Base-by-base conservation (phyloP, 2,329 filamentous ascomycete genomes). In the Calonectria henricotiae region DNA sequence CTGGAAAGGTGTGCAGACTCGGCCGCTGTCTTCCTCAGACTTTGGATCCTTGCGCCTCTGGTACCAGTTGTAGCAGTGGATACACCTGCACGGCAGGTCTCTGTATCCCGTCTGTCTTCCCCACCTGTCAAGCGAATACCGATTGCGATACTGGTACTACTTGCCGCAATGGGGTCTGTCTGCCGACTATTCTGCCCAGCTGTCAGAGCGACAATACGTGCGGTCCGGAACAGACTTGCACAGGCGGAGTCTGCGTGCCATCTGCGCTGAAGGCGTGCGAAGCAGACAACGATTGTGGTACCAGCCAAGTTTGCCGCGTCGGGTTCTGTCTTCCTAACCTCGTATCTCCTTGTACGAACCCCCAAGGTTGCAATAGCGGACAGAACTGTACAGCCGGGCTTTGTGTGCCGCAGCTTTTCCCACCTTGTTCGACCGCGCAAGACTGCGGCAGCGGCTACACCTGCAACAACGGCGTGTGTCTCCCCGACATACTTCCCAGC, bases 311-410 rank as follows among this genome's bases (percentile, higher is more conserved):
- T 3, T 70, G 68, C 12, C 60, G 60, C 9, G 35, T 67, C 9
- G 64, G 64, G 2, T 39, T 46, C 11, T 70, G 68, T 20, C 49
- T 70, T 12, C 63, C 68, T 3, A 35, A 67, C 5, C 11, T 47
- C 15, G 4, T 63, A 2, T 44, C 46, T 5, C n/a, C 47, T 7
- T 70, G 63, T 27, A 30, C 46, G 6, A 63, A 11, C 23, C 12
- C 43, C 2, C 3, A 35, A 0, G 32, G 51, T 17, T 67, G 64
- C 7, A 49, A 17, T 5, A 35, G 20, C 3, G 51, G 60, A 3
- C 44, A 70, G 27, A 64, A 27, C 8, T 70, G 68, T 43, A 51
- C 58, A 3, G 63, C 64, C n/a, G 68, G 68, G 5, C 9, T 70
- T 0, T 70, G 68, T 15, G 35, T 67, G 3, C 62, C 69, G 35